Evolutionary conservation across 2,329 filamentous ascomycete species (phyloP).

Genomic region (Pseudogymnoascus sp.): DNA sequence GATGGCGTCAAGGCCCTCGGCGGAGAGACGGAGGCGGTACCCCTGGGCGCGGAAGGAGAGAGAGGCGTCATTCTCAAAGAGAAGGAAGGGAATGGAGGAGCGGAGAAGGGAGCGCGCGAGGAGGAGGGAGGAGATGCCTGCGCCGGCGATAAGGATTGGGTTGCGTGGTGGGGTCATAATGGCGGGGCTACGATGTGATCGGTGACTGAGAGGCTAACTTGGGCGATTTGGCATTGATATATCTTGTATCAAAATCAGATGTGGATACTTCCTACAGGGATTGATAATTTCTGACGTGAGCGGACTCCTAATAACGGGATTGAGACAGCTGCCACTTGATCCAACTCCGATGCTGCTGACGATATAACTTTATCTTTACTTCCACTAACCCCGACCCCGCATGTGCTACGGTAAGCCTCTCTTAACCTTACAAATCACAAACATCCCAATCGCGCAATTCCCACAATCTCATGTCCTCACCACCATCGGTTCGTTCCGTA

Average conservation of each 20-base stretch:
- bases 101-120: constrained; percentile 31
- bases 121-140: constrained; percentile 32
- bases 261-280: not conserved
- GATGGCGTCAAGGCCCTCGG: constrained; percentile 50
- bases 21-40: constrained; percentile 51
- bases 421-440: not conserved
- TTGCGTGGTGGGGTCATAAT: constrained; percentile 20
- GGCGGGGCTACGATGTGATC: not conserved
- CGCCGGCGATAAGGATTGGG: constrained; percentile 35
- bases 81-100: constrained; percentile 30
- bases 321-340: not conserved
- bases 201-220: not conserved
- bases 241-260: not conserved
- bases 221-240: not conserved
- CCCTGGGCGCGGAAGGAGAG: constrained; percentile 53
- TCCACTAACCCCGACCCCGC: not conserved
- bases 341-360: not conserved
- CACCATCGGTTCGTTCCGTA: not conserved
- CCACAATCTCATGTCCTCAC: not conserved
- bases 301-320: not conserved
- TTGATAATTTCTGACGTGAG: not conserved
- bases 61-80: constrained; percentile 38
- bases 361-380: not conserved
- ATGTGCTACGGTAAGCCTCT: not conserved
- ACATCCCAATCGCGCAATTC: not conserved